Conservation (phyloP, 2,329 filamentous ascomycete genomes). For the Aspergillus sp. region DNA sequence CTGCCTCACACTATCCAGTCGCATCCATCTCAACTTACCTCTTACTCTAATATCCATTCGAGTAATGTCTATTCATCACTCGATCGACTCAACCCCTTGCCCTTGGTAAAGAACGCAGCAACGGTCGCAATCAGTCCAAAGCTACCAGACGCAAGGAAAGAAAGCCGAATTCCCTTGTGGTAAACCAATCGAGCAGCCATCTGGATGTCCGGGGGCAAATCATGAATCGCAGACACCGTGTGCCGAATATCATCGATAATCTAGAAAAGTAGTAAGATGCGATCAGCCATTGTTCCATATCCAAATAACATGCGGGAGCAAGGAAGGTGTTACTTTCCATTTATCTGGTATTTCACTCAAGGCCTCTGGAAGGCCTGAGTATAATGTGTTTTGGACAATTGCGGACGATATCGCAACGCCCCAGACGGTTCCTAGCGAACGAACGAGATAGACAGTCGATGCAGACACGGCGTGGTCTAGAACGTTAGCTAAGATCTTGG, state of each 20-base stretch:
- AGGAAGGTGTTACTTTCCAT: slow-evolving; percentile 47
- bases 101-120: slow-evolving; percentile 44
- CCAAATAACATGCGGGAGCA: neutral
- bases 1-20: too few relatives aligned
- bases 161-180: slow-evolving; percentile 54
- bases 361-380: slow-evolving; percentile 48
- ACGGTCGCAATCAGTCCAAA: slow-evolving; percentile 48
- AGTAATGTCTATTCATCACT: too few relatives aligned
- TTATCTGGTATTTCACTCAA: slow-evolving; percentile 54
- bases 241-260: slow-evolving; percentile 60
- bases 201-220: slow-evolving; percentile 54
- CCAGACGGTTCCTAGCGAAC: slow-evolving; percentile 60
- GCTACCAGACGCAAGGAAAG: slow-evolving; percentile 52
- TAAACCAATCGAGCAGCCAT: slow-evolving; percentile 55
- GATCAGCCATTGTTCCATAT: slow-evolving; percentile 18
- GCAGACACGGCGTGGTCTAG: slow-evolving; percentile 59
- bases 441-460: slow-evolving; percentile 60
- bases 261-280: slow-evolving; percentile 31
- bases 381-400: slow-evolving; percentile 60
- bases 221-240: slow-evolving; percentile 52
- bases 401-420: slow-evolving; percentile 60
- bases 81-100: slow-evolving; percentile 2
- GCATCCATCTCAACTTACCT: too few relatives aligned
- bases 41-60: too few relatives aligned
- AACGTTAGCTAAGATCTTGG: neutral